Evolutionary conservation across 106 monocot species (phyloP).

Genomic region (Allium sativum): DNA sequence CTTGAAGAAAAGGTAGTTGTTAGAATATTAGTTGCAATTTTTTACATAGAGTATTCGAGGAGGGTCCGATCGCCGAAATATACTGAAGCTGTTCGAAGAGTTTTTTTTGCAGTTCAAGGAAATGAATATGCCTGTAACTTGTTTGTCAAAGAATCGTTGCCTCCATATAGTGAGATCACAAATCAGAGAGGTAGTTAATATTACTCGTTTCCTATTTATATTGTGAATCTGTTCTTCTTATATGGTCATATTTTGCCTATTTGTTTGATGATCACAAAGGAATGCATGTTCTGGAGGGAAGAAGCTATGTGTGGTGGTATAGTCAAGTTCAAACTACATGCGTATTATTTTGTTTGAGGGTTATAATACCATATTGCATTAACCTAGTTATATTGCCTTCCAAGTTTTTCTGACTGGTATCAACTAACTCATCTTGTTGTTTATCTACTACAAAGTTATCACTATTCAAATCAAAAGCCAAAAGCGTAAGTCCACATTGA

Average conservation of each 20-base stretch:
- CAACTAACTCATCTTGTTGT: constrained; percentile 95
- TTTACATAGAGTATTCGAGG: constrained; percentile 80
- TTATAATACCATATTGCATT: constrained; percentile 79
- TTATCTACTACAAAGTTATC: too few relatives aligned
- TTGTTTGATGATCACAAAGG: constrained; percentile 12
- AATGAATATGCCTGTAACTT: constrained; percentile 20
- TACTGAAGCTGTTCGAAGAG: constrained; percentile 67
- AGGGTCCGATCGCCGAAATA: constrained; percentile 68
- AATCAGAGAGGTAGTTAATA: constrained; percentile 42
- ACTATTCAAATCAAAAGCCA: too few relatives aligned
- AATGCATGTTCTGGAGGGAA: constrained; percentile 22
- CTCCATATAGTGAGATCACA: constrained; percentile 66
- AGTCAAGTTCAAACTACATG: constrained; percentile 87
- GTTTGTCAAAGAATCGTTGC: constrained; percentile 72
- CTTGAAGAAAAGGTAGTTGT: constrained; percentile 28
- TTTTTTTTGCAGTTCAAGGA: constrained; percentile 63
- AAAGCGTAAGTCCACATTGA: too few relatives aligned
- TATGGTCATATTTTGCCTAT: background rate
- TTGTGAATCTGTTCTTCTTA: constrained; percentile 3
- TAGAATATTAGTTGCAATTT: constrained; percentile 63
- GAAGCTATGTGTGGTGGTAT: constrained; percentile 53
- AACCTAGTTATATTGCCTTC: constrained; percentile 32
- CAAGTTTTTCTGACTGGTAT: constrained; percentile 42
- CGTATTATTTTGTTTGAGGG: constrained; percentile 71
- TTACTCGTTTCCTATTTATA: too few relatives aligned